These are phyloP conservation scores for Amylocarpus encephaloides DNA, from an alignment of 2,329 filamentous ascomycete genomes.

Conservation along the genomic window DNA sequence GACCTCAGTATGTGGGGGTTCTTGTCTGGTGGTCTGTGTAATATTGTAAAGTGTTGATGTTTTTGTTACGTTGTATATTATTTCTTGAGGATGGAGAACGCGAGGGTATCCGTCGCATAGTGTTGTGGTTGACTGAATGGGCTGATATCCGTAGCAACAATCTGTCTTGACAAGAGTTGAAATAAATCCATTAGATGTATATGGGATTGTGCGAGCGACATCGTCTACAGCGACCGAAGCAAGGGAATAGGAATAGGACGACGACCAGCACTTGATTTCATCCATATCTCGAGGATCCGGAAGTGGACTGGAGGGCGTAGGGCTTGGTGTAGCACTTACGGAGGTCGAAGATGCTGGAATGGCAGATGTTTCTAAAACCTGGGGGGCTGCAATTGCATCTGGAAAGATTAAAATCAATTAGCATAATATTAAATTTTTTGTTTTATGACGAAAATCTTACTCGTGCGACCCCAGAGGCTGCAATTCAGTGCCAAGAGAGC, in stretches of 20 bases:
- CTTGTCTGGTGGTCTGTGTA: not conserved
- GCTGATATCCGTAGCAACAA: not conserved
- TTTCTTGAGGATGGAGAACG: not conserved
- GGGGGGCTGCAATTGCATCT: not conserved
- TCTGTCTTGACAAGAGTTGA: not conserved
- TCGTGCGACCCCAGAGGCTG: too few relatives aligned
- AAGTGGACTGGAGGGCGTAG: not conserved
- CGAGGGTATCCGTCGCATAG: not conserved
- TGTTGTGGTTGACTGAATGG: not conserved
- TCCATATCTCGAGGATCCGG: not conserved
- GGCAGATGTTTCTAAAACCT: not conserved
- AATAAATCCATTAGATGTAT: not conserved
- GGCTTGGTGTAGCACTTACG: not conserved
- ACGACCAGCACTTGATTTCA: not conserved
- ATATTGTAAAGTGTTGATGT: not conserved
- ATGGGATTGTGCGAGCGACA: not conserved
- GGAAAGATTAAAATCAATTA: too few relatives aligned
- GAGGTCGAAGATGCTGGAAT: not conserved
- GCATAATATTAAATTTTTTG: too few relatives aligned
- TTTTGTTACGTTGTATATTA: not conserved
- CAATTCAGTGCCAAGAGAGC: too few relatives aligned
- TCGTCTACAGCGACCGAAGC: not conserved
- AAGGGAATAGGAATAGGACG: not conserved
- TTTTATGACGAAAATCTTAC: too few relatives aligned
- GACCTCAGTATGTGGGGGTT: not conserved